Conservation (phyloP, 768 basidiomycete species). For the Antrodiella citrinella region DNA sequence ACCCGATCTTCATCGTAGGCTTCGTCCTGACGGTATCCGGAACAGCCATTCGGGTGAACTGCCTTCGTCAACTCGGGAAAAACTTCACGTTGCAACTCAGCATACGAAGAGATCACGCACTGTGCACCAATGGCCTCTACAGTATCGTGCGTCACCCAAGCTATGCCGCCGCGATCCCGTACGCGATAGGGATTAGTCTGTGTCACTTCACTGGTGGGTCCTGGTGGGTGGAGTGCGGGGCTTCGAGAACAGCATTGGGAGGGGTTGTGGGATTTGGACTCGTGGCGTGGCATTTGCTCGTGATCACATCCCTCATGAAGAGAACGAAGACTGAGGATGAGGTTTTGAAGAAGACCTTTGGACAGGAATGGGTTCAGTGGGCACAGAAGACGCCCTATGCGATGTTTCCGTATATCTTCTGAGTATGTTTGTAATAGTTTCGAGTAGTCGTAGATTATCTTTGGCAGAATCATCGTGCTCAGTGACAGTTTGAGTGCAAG, state of each 20-base stretch:
- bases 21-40: neutral
- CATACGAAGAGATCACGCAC: neutral
- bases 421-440: no score
- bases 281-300: neutral
- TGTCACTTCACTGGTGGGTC: neutral
- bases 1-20: neutral
- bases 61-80: neutral
- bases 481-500: no score
- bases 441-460: no score
- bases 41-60: neutral
- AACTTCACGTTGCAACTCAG: neutral
- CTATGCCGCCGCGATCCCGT: conserved; percentile 6
- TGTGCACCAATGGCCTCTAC: conserved; percentile 13
- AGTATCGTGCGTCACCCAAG: conserved; percentile 10
- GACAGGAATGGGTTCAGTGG: conserved; percentile 11
- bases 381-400: conserved; percentile 5
- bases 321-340: conserved; percentile 7
- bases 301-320: neutral
- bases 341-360: conserved; percentile 9
- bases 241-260: neutral
- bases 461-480: no score
- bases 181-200: conserved; percentile 3
- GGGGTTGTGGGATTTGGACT: neutral
- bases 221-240: neutral
- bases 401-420: conserved; percentile 9